phyloP scores from a whole-genome alignment of 257 asterid genomes.

The Solanum ahanhuiri region DNA sequence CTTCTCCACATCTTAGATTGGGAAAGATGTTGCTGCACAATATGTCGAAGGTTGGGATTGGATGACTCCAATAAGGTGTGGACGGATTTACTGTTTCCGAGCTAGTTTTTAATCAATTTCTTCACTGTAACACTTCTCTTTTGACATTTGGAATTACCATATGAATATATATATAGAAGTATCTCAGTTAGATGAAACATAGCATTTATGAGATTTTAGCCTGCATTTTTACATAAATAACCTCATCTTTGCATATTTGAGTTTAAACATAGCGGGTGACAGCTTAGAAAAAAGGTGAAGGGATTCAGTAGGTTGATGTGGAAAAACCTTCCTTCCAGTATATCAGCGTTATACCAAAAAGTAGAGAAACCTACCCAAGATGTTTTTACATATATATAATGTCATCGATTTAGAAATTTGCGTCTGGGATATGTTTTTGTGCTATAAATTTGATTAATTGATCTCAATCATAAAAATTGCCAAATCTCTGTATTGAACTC shows the following conservation, averaged over 20 bases:
- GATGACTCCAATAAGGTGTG: conserved; percentile 92
- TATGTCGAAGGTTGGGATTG: conserved; percentile 99
- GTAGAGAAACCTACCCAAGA: not conserved
- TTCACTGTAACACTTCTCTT: not conserved
- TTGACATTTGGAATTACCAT: not conserved
- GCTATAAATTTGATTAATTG: not conserved
- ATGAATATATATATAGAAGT: not conserved
- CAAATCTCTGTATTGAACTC: not conserved
- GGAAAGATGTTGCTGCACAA: conserved; percentile 91
- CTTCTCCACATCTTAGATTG: conserved; percentile 44
- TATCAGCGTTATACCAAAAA: not conserved
- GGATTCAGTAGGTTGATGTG: not conserved
- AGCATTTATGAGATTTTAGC: not conserved
- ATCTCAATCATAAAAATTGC: not conserved
- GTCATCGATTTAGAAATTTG: not conserved
- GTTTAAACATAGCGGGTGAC: not conserved
- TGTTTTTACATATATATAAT: not conserved
- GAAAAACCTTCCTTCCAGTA: not conserved
- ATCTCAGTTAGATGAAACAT: not conserved
- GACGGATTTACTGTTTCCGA: not conserved
- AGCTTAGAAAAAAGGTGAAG: not conserved
- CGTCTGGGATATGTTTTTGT: not conserved
- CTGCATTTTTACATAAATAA: not conserved
- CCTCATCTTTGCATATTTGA: not conserved
- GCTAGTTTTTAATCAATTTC: not conserved